Percentiles rank a stretch among this genome's conserved stretches.
phyloP scores from a whole-genome alignment of 305 asterid genomes.

The Fraxinus velutina region DNA sequence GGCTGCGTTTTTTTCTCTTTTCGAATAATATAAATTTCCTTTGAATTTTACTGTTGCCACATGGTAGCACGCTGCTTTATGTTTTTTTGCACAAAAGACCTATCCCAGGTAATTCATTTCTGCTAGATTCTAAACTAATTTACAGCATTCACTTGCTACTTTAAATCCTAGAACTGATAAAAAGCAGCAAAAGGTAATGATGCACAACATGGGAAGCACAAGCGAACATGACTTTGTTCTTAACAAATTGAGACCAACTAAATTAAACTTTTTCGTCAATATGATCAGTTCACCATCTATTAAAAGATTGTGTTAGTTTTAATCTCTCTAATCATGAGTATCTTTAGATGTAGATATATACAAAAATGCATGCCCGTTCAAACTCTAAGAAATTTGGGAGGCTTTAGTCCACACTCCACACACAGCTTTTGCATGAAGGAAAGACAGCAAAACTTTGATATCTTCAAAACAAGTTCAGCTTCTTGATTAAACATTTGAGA shows the following conservation, averaged over 20 bases:
- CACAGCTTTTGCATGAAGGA: slow-evolving; percentile 21
- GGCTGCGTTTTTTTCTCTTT: slow-evolving; percentile 9
- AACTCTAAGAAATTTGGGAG: not conserved
- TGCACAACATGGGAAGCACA: slow-evolving; percentile 29
- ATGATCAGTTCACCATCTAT: not conserved
- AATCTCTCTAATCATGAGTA: not conserved
- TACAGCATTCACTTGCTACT: slow-evolving; percentile 19
- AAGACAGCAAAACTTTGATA: slow-evolving; percentile 29
- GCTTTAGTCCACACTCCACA: not conserved
- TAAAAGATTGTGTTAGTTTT: not conserved
- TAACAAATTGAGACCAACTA: not conserved
- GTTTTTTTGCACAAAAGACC: not conserved
- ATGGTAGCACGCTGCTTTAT: not conserved
- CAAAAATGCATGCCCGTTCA: not conserved
- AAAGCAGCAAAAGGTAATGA: slow-evolving; percentile 8
- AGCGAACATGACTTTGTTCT: not conserved
- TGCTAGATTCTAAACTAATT: slow-evolving; percentile 5
- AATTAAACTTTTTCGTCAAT: not conserved
- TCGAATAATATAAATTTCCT: not conserved
- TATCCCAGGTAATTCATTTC: slow-evolving; percentile 3
- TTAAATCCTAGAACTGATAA: slow-evolving; percentile 10
- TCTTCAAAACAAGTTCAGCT: not conserved
- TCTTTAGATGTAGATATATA: not conserved
- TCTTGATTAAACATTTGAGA: not conserved
- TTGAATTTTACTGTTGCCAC: not conserved